Conservation (phyloP, 148 eudicot species). For the Camellia sinensis region DNA sequence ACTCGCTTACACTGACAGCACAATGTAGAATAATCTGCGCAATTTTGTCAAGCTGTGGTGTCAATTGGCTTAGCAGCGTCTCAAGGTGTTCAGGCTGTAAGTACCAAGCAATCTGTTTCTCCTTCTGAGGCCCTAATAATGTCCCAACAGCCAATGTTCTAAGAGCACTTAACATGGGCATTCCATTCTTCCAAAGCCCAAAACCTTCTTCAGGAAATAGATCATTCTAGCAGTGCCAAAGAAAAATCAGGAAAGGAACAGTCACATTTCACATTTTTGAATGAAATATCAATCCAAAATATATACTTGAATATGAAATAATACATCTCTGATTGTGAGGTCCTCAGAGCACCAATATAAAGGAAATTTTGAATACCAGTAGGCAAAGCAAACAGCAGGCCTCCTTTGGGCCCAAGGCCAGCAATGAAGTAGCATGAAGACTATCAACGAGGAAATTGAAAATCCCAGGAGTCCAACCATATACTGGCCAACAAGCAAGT, state of each 20-base stretch:
- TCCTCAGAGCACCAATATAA: neutral
- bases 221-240: slow-evolving; percentile 58
- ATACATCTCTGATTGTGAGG: neutral
- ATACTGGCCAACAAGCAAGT: slow-evolving; percentile 91
- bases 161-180: slow-evolving; percentile 71
- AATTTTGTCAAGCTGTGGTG: slow-evolving; percentile 68
- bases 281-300: neutral
- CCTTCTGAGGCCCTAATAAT: slow-evolving; percentile 74
- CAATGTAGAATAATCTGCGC: slow-evolving; percentile 74
- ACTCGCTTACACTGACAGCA: slow-evolving; percentile 78
- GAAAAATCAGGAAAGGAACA: slow-evolving; percentile 6
- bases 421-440: slow-evolving; percentile 76
- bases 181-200: slow-evolving; percentile 84
- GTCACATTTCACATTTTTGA: slow-evolving; percentile 17
- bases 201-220: slow-evolving; percentile 85
- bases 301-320: neutral
- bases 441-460: slow-evolving; percentile 81
- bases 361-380: slow-evolving; percentile 49
- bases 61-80: slow-evolving; percentile 65
- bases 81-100: slow-evolving; percentile 51
- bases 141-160: slow-evolving; percentile 76
- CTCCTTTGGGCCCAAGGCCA: slow-evolving; percentile 91
- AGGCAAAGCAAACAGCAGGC: slow-evolving; percentile 78
- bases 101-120: slow-evolving; percentile 83
- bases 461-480: slow-evolving; percentile 96